Conservation (phyloP, 768 basidiomycete genomes). For the Mycena epipterygia region DNA sequence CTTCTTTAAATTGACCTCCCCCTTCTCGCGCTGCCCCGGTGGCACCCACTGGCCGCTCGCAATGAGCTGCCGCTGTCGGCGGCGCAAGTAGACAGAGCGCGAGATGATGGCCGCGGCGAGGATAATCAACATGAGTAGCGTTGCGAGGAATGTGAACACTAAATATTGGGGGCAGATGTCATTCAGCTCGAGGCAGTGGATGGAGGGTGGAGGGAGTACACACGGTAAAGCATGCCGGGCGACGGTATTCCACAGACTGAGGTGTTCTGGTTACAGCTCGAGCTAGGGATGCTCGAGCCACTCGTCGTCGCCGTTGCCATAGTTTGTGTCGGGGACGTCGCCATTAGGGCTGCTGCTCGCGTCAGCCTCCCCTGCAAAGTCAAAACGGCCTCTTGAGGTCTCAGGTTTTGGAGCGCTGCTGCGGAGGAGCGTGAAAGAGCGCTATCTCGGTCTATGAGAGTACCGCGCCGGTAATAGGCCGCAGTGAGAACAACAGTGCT, state of each 20-base stretch:
- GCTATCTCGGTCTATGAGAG: background rate
- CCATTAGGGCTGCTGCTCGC: background rate
- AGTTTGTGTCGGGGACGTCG: background rate
- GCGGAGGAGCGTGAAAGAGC: background rate
- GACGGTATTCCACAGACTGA: background rate
- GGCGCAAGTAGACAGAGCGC: slow-evolving; percentile 19
- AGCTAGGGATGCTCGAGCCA: background rate
- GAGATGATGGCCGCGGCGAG: slow-evolving; percentile 4
- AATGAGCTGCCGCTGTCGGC: background rate
- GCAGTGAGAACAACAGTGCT: background rate
- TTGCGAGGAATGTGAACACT: slow-evolving; percentile 28
- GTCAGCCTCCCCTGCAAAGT: too few relatives aligned
- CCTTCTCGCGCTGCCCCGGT: background rate
- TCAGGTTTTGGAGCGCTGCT: background rate
- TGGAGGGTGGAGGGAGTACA: background rate
- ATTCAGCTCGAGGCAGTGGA: background rate
- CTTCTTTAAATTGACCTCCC: background rate
- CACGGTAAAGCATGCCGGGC: slow-evolving; percentile 11
- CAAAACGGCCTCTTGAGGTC: background rate
- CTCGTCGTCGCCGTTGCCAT: background rate
- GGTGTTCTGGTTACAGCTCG: background rate
- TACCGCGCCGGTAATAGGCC: background rate
- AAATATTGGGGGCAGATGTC: background rate
- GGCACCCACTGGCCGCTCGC: background rate
- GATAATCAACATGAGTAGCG: slow-evolving; percentile 6